Percentiles rank a stretch among this genome's conserved stretches.
These are phyloP conservation scores for Mycocentrospora acerina DNA, from an alignment of 2,329 filamentous ascomycete genomes.

Conservation along the genomic window DNA sequence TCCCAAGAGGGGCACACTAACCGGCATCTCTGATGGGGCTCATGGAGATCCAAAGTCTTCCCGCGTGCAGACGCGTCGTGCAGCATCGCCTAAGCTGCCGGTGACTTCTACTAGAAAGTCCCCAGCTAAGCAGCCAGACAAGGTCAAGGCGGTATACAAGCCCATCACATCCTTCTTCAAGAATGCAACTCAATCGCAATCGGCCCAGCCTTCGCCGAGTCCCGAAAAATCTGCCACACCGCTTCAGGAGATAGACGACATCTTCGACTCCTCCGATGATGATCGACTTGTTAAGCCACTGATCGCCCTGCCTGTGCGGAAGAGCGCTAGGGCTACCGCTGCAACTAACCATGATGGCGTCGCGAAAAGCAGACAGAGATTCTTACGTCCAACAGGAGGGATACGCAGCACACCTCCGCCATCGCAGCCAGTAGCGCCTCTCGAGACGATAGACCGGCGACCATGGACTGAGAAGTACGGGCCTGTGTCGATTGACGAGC, in stretches of 20 bases:
- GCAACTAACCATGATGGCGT: constrained; percentile 17
- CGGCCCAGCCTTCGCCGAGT: constrained; percentile 42
- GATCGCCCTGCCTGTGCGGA: constrained; percentile 32
- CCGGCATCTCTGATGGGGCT: constrained; percentile 18
- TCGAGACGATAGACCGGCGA: constrained; percentile 56
- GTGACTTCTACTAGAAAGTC: constrained; percentile 24
- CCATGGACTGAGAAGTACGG: constrained; percentile 89
- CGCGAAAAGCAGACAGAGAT: constrained; percentile 46
- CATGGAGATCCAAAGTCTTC: constrained; percentile 18
- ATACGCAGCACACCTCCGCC: constrained; percentile 30
- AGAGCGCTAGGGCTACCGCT: constrained; percentile 23
- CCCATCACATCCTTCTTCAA: constrained; percentile 54
- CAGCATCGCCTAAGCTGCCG: constrained; percentile 23
- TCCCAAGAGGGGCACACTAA: constrained; percentile 32
- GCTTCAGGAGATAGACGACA: constrained; percentile 37
- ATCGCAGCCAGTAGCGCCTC: constrained; percentile 20
- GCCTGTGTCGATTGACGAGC: constrained; percentile 72
- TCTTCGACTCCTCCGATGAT: constrained; percentile 41
- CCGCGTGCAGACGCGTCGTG: constrained; percentile 21
- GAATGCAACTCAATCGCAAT: constrained; percentile 44
- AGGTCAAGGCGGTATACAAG: constrained; percentile 43
- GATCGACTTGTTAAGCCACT: constrained; percentile 21
- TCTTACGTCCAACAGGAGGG: constrained; percentile 43
- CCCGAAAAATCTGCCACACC: constrained; percentile 38
- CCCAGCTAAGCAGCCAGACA: constrained; percentile 36